A percentile compares a stretch with the other conserved stretches of the same genome.
These are phyloP conservation scores for Penicillium verrucosum DNA, from an alignment of 2,329 filamentous ascomycete species.

Conservation along the genomic window DNA sequence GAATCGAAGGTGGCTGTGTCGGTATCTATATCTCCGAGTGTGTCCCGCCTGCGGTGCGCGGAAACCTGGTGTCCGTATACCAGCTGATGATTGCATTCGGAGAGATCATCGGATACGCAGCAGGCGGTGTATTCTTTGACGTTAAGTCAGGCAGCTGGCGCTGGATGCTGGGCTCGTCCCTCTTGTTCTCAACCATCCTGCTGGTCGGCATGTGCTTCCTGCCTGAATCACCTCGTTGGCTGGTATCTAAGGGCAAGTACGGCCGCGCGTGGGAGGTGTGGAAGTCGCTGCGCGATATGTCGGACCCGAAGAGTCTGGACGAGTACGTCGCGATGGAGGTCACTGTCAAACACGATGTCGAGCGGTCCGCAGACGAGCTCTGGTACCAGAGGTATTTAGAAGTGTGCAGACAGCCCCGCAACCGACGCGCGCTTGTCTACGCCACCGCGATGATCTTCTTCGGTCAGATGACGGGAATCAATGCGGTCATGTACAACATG, in stretches of 20 bases:
- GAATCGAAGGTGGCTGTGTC: background rate
- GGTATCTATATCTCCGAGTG: background rate
- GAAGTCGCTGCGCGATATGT: background rate
- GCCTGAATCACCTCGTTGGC: background rate
- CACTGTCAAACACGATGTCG: background rate
- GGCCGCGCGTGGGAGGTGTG: background rate
- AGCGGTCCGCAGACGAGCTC: background rate
- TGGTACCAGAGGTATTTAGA: background rate
- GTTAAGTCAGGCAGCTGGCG: constrained; percentile 68
- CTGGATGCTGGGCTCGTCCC: constrained; percentile 68
- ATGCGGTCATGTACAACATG: constrained; percentile 4
- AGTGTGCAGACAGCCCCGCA: background rate
- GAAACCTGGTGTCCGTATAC: background rate
- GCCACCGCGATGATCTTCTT: constrained; percentile 29
- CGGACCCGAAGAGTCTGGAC: background rate
- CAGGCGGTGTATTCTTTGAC: constrained; percentile 60
- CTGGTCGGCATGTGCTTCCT: constrained; percentile 42
- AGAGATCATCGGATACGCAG: background rate
- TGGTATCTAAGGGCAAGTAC: background rate
- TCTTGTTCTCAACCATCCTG: constrained; percentile 66
- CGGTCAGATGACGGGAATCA: background rate
- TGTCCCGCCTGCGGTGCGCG: background rate
- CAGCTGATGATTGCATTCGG: background rate
- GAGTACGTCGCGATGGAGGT: background rate
- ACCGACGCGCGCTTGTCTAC: background rate